Evolutionary conservation across 495 filamentous ascomycete genomes (phyloP).

Genomic region (Penicillium taxi): DNA sequence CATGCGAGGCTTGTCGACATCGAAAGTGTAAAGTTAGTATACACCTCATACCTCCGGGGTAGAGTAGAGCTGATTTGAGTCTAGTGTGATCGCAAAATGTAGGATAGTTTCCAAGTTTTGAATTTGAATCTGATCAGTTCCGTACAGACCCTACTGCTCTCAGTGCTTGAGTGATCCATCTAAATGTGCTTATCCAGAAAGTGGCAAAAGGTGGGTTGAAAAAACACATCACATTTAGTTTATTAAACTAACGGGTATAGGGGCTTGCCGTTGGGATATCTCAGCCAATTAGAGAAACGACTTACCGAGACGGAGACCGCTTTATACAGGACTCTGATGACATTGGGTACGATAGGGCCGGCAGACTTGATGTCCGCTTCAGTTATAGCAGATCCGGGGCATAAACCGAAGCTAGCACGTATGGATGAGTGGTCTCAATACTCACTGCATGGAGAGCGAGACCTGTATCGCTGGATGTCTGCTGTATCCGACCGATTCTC

Average conservation of each 20-base stretch:
- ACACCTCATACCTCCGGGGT: neutral
- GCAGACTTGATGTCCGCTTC: slow-evolving; percentile 6
- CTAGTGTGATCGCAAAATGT: slow-evolving; percentile 24
- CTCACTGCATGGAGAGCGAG: slow-evolving; percentile 16
- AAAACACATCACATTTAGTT: neutral
- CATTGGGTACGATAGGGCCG: slow-evolving; percentile 14
- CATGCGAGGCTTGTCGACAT: slow-evolving; percentile 23
- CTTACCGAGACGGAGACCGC: slow-evolving; percentile 23
- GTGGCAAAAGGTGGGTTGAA: slow-evolving; percentile 21
- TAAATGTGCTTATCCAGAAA: slow-evolving; percentile 24
- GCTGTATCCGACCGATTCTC: slow-evolving; percentile 14
- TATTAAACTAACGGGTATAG: slow-evolving; percentile 5
- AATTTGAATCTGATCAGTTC: neutral
- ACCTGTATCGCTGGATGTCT: slow-evolving; percentile 17
- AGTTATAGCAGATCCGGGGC: slow-evolving; percentile 8
- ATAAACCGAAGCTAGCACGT: slow-evolving; percentile 19
- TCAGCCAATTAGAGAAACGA: slow-evolving; percentile 24
- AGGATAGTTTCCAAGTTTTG: slow-evolving; percentile 1
- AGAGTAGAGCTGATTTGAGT: slow-evolving; percentile 1
- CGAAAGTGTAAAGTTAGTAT: slow-evolving; percentile 24
- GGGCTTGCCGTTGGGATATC: slow-evolving; percentile 22
- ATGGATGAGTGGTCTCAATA: slow-evolving; percentile 23
- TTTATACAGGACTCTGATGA: slow-evolving; percentile 19
- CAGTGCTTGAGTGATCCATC: slow-evolving; percentile 22
- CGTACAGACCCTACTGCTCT: slow-evolving; percentile 18